These are phyloP conservation scores for Lachancea mirantina DNA, from an alignment of 805 yeast species.

Conservation along the genomic window DNA sequence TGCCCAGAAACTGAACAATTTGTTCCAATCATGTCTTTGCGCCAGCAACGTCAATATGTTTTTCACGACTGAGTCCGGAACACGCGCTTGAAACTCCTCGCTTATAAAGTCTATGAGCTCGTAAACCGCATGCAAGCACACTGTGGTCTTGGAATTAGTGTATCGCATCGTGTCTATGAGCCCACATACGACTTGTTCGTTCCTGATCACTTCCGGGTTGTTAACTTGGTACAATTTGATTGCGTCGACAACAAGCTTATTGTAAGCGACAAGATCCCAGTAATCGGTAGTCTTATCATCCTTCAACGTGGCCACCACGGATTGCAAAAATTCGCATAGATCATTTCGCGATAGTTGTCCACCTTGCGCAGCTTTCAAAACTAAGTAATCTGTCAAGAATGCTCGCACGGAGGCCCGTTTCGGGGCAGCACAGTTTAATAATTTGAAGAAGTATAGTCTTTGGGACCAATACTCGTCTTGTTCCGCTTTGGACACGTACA, in stretches of 20 bases:
- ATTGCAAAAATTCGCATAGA: slow-evolving; percentile 14
- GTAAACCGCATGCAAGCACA: slow-evolving; percentile 14
- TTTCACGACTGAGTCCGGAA: slow-evolving; percentile 11
- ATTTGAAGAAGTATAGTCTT: slow-evolving; percentile 15
- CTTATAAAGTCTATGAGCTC: slow-evolving; percentile 16
- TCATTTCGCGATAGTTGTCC: slow-evolving; percentile 14
- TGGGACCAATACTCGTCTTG: slow-evolving; percentile 17
- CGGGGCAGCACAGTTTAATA: slow-evolving; percentile 14
- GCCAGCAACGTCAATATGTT: slow-evolving; percentile 17
- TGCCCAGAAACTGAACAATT: slow-evolving; percentile 23
- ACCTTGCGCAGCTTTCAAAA: slow-evolving; percentile 16
- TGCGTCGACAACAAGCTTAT: slow-evolving; percentile 5
- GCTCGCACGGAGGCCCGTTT: slow-evolving; percentile 7
- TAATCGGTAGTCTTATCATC: slow-evolving; percentile 9
- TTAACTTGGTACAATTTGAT: slow-evolving; percentile 7
- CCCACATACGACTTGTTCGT: slow-evolving; percentile 16
- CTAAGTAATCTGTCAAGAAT: slow-evolving; percentile 17
- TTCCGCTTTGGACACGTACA: slow-evolving; percentile 10
- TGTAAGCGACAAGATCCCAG: slow-evolving; percentile 8
- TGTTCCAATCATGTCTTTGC: slow-evolving; percentile 17
- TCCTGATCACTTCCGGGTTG: slow-evolving; percentile 10
- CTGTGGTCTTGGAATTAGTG: slow-evolving; percentile 8
- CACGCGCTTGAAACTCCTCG: slow-evolving; percentile 4
- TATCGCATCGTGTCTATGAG: slow-evolving; percentile 16
- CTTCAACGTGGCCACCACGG: slow-evolving; percentile 8